These are phyloP conservation scores for Diospyros lotus DNA, from an alignment of 148 eudicot genomes.

Conservation along the genomic window DNA sequence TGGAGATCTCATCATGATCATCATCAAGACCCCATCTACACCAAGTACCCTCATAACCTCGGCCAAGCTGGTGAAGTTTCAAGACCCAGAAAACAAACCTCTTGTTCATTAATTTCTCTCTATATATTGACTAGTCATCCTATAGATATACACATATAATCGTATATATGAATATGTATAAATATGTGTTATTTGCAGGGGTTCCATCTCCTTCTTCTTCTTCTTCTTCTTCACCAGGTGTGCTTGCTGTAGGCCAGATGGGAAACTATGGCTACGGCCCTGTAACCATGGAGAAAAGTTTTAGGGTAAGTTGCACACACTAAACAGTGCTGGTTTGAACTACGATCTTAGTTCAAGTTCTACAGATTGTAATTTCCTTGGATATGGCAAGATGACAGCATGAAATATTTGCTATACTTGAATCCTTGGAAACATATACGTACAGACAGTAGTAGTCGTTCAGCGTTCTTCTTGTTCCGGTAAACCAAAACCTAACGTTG, in stretches of 20 bases:
- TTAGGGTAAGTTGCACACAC: constrained; percentile 39
- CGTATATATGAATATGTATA: not conserved
- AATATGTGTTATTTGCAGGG: constrained; percentile 25
- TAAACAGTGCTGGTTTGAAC: too few relatives aligned
- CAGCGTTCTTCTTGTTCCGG: too few relatives aligned
- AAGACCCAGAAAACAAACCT: not conserved
- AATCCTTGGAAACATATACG: too few relatives aligned
- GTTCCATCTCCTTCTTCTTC: constrained; percentile 34
- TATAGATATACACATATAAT: too few relatives aligned
- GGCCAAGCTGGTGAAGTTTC: constrained; percentile 19
- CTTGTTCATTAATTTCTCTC: not conserved
- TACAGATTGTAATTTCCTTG: too few relatives aligned
- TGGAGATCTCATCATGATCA: constrained; percentile 19
- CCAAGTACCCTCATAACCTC: constrained; percentile 30
- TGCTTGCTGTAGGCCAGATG: constrained; percentile 49
- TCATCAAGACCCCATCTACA: constrained; percentile 22
- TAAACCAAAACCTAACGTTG: too few relatives aligned
- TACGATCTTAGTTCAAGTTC: too few relatives aligned
- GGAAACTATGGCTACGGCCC: constrained; percentile 75
- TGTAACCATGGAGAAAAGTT: constrained; percentile 69
- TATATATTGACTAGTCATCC: not conserved
- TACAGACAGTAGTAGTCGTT: too few relatives aligned
- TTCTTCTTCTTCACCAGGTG: constrained; percentile 41
- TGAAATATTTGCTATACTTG: too few relatives aligned
- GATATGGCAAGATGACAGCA: too few relatives aligned